phyloP scores from a whole-genome alignment of 139 green algal genomes.

The Chara braunii region DNA sequence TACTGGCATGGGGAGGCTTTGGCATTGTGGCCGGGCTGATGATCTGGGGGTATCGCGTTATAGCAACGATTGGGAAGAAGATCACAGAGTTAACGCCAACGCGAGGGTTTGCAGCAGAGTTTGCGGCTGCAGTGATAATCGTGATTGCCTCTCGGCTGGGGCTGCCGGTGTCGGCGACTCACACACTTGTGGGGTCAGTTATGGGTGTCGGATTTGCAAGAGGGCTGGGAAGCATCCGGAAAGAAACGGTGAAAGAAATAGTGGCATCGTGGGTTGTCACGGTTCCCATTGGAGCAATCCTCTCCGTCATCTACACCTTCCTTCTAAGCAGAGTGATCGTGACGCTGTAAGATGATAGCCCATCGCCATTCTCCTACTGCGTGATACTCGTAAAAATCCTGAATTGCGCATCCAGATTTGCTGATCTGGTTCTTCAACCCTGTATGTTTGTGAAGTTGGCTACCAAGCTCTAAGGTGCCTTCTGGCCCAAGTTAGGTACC shows the following conservation, averaged over 20 bases:
- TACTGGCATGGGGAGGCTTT: constrained; percentile 25
- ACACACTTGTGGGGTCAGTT: constrained; percentile 26
- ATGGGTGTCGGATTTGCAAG: constrained; percentile 23
- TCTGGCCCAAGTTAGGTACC: no score
- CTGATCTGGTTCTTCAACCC: no score
- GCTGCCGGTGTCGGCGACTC: constrained; percentile 28
- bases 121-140: constrained; percentile 15
- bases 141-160: constrained; percentile 28
- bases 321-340: neutral
- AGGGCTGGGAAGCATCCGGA: constrained; percentile 1
- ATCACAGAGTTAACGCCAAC: constrained; percentile 34
- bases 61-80: constrained; percentile 30
- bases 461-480: no score
- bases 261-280: constrained; percentile 27
- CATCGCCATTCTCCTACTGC: no score
- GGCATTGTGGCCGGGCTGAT: constrained; percentile 31
- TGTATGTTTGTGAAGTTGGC: no score
- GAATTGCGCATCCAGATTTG: no score
- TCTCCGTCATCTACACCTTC: constrained; percentile 10
- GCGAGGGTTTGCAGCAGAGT: constrained; percentile 22
- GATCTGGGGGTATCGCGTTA: constrained; percentile 32
- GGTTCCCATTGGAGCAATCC: constrained; percentile 13
- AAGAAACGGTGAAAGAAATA: constrained; percentile 24
- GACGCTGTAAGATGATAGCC: no score
- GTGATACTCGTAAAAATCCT: no score